Base-by-base conservation (phyloP, 2,329 filamentous ascomycete species). In the Biscogniauxia marginata region DNA sequence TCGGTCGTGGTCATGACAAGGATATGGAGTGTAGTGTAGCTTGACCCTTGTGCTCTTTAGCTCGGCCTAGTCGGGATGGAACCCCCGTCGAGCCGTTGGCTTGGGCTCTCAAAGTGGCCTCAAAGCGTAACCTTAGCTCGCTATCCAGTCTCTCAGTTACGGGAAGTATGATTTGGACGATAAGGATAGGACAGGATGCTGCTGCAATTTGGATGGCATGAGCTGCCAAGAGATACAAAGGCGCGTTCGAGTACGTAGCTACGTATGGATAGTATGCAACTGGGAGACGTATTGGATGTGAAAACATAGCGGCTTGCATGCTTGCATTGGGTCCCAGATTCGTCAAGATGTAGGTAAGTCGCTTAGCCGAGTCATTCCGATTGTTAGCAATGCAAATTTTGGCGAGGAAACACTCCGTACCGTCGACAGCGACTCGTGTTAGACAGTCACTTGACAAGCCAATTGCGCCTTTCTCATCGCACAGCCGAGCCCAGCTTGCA, bases 21-120 rank as follows among this genome's bases (percentile, higher is more conserved):
- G 11, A 22, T 49, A 53, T 57, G 30, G 54, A 49, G 52, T 54
- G 49, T 56, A 56, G 21, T 47, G 7, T 50, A 54, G 46, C 46
- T 59, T 39, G 54, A 59, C 55, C 49, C 55, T 50, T 51, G 52
- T 60, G 58, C 54, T 58, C 58, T 62, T 60, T n/a, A n/a, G 16
- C 18, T 22, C 46, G 23, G 46, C 16, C 19, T 23, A 11, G 19
- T 23, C 21, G 21, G 25, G 22, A 49, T 25, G 44, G 53, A 54
- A 20, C 59, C 61, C 59, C 52, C 57, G 51, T 7, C 54, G 52
- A 57, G 53, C 58, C 54, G 56, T 63, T 55, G 53, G 56, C 61
- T 61, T 59, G 56, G 59, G 53, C 53, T 59, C 54, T 34, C n/a
- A 21, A 20, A 44, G 44, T 9, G 50, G 54, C 9, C 52, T 48